These are phyloP conservation scores for Protomyces lactucae-debilis DNA, from an alignment of 1,139 yeast genomes.

Conservation along the genomic window DNA sequence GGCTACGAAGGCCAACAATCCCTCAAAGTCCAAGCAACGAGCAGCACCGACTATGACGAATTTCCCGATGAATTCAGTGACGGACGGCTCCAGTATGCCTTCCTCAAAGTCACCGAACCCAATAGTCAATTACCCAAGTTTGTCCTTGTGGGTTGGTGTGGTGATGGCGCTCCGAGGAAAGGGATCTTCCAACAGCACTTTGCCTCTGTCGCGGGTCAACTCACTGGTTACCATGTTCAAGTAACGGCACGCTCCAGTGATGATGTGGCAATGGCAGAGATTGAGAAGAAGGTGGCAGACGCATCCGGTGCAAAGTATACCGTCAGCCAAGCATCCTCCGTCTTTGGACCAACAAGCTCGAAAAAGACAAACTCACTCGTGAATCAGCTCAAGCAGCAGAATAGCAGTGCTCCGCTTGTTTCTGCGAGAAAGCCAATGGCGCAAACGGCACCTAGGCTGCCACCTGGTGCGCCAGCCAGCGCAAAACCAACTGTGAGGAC, in stretches of 20 bases:
- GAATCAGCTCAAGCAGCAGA: constrained; percentile 37
- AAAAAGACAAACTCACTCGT: constrained; percentile 35
- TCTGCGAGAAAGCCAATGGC: constrained; percentile 32
- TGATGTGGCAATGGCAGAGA: constrained; percentile 75
- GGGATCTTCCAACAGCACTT: constrained; percentile 46
- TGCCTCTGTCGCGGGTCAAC: constrained; percentile 42
- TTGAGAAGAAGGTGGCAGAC: constrained; percentile 69
- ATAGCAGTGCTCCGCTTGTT: constrained; percentile 32
- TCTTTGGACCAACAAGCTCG: constrained; percentile 42
- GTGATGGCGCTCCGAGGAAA: constrained; percentile 48
- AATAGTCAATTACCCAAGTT: constrained; percentile 83
- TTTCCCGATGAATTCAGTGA: constrained; percentile 80
- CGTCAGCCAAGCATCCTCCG: constrained; percentile 38
- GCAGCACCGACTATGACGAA: constrained; percentile 62
- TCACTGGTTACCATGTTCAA: constrained; percentile 83
- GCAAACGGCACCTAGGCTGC: constrained; percentile 32
- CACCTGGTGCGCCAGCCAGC: constrained; percentile 33
- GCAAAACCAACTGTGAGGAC: constrained; percentile 34
- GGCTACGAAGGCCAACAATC: constrained; percentile 42
- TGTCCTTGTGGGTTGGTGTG: constrained; percentile 87
- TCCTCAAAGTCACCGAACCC: constrained; percentile 80
- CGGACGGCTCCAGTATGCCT: constrained; percentile 84
- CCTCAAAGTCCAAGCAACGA: constrained; percentile 37
- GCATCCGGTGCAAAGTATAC: constrained; percentile 97
- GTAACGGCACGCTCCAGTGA: constrained; percentile 93